Percentiles rank a stretch among this genome's conserved stretches.
Conservation (phyloP, 2,329 filamentous ascomycete genomes). For the Cryphonectria nitschkei region DNA sequence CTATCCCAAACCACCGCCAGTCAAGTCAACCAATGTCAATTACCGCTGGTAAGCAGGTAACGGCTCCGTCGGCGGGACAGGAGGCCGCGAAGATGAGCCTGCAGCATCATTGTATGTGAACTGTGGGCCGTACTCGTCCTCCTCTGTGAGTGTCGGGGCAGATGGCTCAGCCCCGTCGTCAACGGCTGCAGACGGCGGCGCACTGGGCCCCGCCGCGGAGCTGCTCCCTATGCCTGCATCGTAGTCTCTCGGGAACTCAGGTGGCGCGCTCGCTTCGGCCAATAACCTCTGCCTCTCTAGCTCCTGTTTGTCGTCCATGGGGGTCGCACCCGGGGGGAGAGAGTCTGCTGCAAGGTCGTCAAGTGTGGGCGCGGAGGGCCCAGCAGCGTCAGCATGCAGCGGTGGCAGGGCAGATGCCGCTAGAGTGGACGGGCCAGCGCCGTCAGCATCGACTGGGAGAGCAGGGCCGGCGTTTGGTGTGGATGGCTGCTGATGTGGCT, state of each 20-base stretch:
- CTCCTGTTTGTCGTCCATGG: slow-evolving; percentile 78
- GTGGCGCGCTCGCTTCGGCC: slow-evolving; percentile 66
- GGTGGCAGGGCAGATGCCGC: slow-evolving; percentile 16
- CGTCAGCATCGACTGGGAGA: slow-evolving; percentile 45
- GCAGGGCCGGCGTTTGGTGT: slow-evolving; percentile 47
- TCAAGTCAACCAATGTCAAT: not conserved
- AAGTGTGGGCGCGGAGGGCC: slow-evolving; percentile 50
- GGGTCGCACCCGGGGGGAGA: slow-evolving; percentile 31
- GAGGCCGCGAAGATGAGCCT: slow-evolving; percentile 8
- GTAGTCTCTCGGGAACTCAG: slow-evolving; percentile 58
- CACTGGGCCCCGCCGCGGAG: slow-evolving; percentile 27
- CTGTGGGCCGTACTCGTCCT: slow-evolving; percentile 46
- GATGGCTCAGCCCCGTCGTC: slow-evolving; percentile 48
- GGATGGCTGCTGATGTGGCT: slow-evolving; percentile 56
- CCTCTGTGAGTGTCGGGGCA: slow-evolving; percentile 61
- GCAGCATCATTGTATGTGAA: slow-evolving; percentile 20
- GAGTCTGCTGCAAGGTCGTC: slow-evolving; percentile 44
- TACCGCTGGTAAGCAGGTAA: slow-evolving; percentile 28
- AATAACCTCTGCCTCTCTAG: slow-evolving; percentile 69
- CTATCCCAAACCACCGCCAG: not conserved
- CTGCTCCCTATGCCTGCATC: slow-evolving; percentile 39
- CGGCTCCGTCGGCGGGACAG: slow-evolving; percentile 11
- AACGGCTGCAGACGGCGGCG: slow-evolving; percentile 31
- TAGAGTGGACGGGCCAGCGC: slow-evolving; percentile 39
- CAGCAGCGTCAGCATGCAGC: slow-evolving; percentile 26